Evolutionary conservation across 768 basidiomycete genomes (phyloP).

Genomic region (Tylopilus balloui): DNA sequence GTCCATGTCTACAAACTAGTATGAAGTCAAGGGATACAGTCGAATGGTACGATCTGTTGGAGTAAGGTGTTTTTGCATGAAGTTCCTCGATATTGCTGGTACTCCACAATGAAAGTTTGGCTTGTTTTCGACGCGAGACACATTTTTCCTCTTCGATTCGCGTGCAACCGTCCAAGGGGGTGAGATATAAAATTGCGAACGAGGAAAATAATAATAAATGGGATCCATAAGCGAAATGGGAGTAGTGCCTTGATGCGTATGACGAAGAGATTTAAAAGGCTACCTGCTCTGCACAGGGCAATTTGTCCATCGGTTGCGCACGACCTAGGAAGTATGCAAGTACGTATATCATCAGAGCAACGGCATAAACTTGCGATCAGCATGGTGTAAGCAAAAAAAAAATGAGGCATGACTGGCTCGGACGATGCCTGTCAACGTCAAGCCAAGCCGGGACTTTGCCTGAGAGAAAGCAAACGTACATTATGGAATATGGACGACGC

Average conservation of each 20-base stretch:
- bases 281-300: slow-evolving; percentile 80
- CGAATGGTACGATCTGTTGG: no score
- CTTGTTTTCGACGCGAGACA: neutral
- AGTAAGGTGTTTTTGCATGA: no score
- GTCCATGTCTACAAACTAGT: no score
- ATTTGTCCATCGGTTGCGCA: slow-evolving; percentile 71
- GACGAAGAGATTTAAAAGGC: slow-evolving; percentile 49
- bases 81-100: neutral
- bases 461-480: slow-evolving; percentile 26
- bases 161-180: neutral
- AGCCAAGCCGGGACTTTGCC: slow-evolving; percentile 83
- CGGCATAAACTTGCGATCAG: slow-evolving; percentile 42
- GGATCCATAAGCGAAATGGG: neutral
- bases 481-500: neutral
- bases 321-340: slow-evolving; percentile 96
- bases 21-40: no score
- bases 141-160: neutral
- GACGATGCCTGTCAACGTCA: slow-evolving; percentile 73
- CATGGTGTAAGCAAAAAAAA: neutral
- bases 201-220: neutral
- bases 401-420: slow-evolving; percentile 45
- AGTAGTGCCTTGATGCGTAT: neutral
- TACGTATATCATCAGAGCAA: slow-evolving; percentile 83
- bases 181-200: slow-evolving; percentile 3
- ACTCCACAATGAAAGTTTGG: neutral